These are phyloP conservation scores for Beauveria pseudobassiana DNA, from an alignment of 2,329 filamentous ascomycete species.

Conservation along the genomic window DNA sequence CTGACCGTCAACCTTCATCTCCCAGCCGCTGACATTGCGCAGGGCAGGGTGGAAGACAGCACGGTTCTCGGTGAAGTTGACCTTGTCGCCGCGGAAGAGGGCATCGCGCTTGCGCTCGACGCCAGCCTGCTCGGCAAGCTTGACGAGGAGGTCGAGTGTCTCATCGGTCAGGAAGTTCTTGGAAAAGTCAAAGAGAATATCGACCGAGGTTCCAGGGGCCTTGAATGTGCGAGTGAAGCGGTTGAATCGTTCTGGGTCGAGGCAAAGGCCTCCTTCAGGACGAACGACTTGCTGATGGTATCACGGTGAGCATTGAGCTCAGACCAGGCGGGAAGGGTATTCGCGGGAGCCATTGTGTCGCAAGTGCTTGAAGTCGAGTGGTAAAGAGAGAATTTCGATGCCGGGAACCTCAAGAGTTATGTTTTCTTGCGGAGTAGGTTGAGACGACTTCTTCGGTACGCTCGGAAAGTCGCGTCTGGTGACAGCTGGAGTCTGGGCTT, in stretches of 20 bases:
- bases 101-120: conserved; percentile 90
- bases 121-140: conserved; percentile 85
- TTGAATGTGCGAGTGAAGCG: conserved; percentile 84
- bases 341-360: conserved; percentile 67
- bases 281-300: conserved; percentile 77
- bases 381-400: not conserved
- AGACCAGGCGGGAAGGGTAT: conserved; percentile 79
- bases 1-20: conserved; percentile 77
- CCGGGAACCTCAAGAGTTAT: not conserved
- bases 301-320: conserved; percentile 87
- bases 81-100: conserved; percentile 97
- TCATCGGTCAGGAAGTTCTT: conserved; percentile 98
- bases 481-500: not conserved
- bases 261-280: conserved; percentile 88
- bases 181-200: conserved; percentile 96
- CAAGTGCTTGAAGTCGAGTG: not conserved
- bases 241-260: conserved; percentile 77
- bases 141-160: conserved; percentile 76
- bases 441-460: not conserved
- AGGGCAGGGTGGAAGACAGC: conserved; percentile 94
- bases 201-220: conserved; percentile 72
- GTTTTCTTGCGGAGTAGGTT: not conserved
- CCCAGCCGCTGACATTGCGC: conserved; percentile 79
- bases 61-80: conserved; percentile 97
- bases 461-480: not conserved